Base-by-base conservation (phyloP, 2,329 filamentous ascomycete species). In the Cryphonectria nitschkei region DNA sequence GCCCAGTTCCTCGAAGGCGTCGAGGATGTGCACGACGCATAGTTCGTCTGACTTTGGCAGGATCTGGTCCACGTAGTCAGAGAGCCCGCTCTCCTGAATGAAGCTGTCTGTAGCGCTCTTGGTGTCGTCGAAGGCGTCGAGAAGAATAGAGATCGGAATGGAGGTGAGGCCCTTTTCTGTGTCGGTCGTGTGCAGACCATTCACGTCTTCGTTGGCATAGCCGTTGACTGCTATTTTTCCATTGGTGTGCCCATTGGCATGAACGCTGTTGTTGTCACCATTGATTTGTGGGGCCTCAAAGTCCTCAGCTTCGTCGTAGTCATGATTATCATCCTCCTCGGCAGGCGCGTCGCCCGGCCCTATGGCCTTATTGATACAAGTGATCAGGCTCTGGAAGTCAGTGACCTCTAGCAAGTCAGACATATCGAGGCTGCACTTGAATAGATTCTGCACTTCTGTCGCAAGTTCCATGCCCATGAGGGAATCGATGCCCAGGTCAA, bases 391-490 rank as follows among this genome's bases (percentile, higher is more conserved):
- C 19, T 11, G 65, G 37, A 70, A 62, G n/a, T 65, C 41, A n/a
- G 46, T 58, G 8, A 63, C 58, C 8, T 43, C 54, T 65, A 70
- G 64, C 54, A 68, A 26, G 34, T 64, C 61, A 26, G 34, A 43
- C 7, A 43, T 64, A 8, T 43, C 37, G 29, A 73, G 65, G 60
- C 67, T 77, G 65, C 76, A 77, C 4, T 79, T 77, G 70, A 86
- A 84, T 0, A 73, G 72, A 1, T 69, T 68, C 63, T 84, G 80
- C 3, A 84, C 72, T 66, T 86, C 84, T 2, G 78, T 78, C 0
- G 76, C 79, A 66, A 86, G 72, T 73, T 87, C 84, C 81, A 85
- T 86, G 0, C 79, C 82, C 80, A 85, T 83, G 0, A 87, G 78
- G 0, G 84, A 86, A 74, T 86, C 84, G 43, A 86, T 84, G 0